Base-by-base conservation (phyloP, 164 flowering plant species). In the Tetrastigma voinierianum region DNA sequence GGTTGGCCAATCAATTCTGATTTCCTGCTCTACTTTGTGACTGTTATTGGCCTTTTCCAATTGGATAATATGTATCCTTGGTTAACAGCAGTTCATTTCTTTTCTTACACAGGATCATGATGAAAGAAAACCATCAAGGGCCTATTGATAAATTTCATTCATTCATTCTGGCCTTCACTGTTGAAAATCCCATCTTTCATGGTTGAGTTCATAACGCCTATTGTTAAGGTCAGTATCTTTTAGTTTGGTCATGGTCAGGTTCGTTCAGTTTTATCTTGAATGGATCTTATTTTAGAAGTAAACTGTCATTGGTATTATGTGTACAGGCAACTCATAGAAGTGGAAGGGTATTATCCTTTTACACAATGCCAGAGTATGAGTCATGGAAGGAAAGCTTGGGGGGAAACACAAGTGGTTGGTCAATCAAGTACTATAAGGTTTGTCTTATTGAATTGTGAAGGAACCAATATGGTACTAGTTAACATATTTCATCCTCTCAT, bases 111-210 rank as follows among this genome's bases (percentile, higher is more conserved):
- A 94, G 97, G 98, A 94, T 84, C 93, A 91, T 76, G 96, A 94
- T 78, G 98, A n/a, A n/a, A n/a, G n/a, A n/a, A n/a, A n/a, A 97
- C 4, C 66, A 95, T 92, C 57, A 95, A 95, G 72, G 99, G 98
- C 45, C 75, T 95, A 8, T 67, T 95, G 51, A 92, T 95, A 53
- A 95, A 95, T 69, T 89, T 95, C 70, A 83, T 95, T 71, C 98
- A 95, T 66, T 73, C 93, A 32, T 92, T 90, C 74, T 95, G 99
- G 99, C 98, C 99, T 24, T 89, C 99, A n/a, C 74, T 92, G 67
- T 86, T 92, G 9, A 89, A 81, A 76, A 65, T 90, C 66, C 99
- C 96, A 18, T 85, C 91, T 2, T 95, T 92, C 74, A 59, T 95
- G 21, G 78, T 95, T 74, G 97, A 90, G 78, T 92, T 95, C 57